These are phyloP conservation scores for Stephania japonica DNA, from an alignment of 164 flowering plant genomes.

Conservation along the genomic window DNA sequence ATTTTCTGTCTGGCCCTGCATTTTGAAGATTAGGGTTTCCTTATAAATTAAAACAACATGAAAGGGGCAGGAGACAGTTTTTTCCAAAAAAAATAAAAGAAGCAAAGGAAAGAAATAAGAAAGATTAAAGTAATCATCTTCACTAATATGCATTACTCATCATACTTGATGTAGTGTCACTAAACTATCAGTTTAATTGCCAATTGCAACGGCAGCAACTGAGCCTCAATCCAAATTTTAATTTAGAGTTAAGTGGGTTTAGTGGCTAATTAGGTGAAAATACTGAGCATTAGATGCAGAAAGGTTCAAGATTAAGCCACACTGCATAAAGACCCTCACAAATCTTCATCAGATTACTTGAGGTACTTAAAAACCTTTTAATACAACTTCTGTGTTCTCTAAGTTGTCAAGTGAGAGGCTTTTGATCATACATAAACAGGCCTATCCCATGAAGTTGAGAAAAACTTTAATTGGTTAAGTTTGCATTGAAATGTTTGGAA, in stretches of 20 bases:
- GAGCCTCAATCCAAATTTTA: no score
- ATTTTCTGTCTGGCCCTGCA: conserved; percentile 62
- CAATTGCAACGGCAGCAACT: no score
- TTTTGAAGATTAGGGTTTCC: neutral
- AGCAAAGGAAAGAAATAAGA: no score
- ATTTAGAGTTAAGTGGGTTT: neutral
- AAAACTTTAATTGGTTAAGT: no score
- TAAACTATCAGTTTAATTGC: no score
- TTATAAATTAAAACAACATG: neutral
- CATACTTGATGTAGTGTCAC: no score
- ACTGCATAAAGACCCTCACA: neutral
- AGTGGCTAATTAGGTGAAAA: neutral
- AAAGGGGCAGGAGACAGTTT: neutral
- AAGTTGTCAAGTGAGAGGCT: neutral
- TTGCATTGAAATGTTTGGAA: no score
- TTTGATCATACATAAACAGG: neutral
- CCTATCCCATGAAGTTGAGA: no score
- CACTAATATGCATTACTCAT: neutral
- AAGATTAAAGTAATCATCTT: neutral
- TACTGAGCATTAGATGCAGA: neutral
- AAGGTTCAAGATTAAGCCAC: neutral
- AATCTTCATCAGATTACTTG: neutral
- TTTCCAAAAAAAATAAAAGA: neutral
- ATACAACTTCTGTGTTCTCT: neutral
- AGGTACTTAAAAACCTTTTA: neutral